phyloP scores from a whole-genome alignment of 371 early-diverging fungal genomes.

The Paraphysoderma sedebokerense region DNA sequence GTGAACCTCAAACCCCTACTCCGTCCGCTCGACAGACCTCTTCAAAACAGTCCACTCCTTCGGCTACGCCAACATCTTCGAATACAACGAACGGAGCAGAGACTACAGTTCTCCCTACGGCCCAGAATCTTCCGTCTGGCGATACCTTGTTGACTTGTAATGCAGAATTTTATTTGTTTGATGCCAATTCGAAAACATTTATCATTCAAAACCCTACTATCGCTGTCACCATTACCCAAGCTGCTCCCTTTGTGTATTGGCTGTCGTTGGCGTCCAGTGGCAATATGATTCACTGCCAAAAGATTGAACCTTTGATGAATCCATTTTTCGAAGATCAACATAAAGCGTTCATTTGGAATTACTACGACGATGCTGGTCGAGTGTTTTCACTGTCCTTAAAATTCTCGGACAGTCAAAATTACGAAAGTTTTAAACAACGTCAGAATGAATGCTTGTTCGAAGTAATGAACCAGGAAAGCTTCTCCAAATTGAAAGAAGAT shows the following conservation, averaged over 20 bases:
- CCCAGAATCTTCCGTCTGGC: too few relatives aligned
- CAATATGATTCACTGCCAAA: constrained; percentile 31
- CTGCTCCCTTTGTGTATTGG: constrained; percentile 21
- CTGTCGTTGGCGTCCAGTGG: constrained; percentile 26
- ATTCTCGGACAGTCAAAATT: constrained; percentile 21
- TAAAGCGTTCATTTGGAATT: constrained; percentile 21
- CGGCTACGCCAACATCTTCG: too few relatives aligned
- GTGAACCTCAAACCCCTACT: too few relatives aligned
- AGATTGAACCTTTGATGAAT: constrained; percentile 47
- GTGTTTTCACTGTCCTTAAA: constrained; percentile 50
- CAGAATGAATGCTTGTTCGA: constrained; percentile 50
- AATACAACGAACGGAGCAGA: too few relatives aligned
- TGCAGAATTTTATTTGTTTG: constrained; percentile 40
- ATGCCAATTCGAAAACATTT: constrained; percentile 24
- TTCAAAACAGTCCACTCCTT: too few relatives aligned
- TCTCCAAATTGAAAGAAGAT: constrained; percentile 20
- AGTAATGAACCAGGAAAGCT: constrained; percentile 23
- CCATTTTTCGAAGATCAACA: constrained; percentile 31
- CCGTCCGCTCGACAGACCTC: too few relatives aligned
- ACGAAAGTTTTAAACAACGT: constrained; percentile 26
- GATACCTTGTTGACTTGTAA: too few relatives aligned
- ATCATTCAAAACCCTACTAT: constrained; percentile 16
- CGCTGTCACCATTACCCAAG: constrained; percentile 22
- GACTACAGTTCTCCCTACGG: too few relatives aligned
- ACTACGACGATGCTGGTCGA: constrained; percentile 12